A percentile compares a stretch with the other conserved stretches of the same genome.
These are phyloP conservation scores for Inonotus hispidus DNA, from an alignment of 1,284 basidiomycete species.

Conservation along the genomic window DNA sequence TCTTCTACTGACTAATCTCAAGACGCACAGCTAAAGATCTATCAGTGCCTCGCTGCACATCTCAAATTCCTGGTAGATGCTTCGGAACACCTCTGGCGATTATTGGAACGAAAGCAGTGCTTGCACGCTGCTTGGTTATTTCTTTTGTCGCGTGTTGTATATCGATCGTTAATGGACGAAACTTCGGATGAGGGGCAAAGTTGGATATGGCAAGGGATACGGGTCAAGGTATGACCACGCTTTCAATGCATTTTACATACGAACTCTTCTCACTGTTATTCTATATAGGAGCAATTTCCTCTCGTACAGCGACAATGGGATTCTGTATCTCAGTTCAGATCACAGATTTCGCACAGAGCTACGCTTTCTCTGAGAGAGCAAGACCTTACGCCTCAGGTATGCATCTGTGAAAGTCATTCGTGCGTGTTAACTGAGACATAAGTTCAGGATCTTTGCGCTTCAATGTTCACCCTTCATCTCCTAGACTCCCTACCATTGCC, in stretches of 20 bases:
- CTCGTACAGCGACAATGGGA: constrained; percentile 90
- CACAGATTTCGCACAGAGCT: constrained; percentile 80
- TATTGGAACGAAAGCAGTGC: constrained; percentile 74
- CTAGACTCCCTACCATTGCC: constrained; percentile 74
- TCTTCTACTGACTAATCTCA: constrained; percentile 15
- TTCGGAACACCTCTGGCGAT: constrained; percentile 83
- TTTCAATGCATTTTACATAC: too few relatives aligned
- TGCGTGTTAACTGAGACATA: constrained; percentile 5
- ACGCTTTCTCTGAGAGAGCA: constrained; percentile 66
- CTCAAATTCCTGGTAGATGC: constrained; percentile 84
- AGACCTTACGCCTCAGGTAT: constrained; percentile 43
- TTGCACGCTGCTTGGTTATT: constrained; percentile 84
- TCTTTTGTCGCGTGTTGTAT: constrained; percentile 77
- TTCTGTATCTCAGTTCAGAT: constrained; percentile 72
- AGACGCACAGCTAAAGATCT: constrained; percentile 63
- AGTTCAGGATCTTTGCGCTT: constrained; percentile 63
- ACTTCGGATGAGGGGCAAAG: constrained; percentile 54
- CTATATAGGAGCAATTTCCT: constrained; percentile 66
- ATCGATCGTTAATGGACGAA: constrained; percentile 56
- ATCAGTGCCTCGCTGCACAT: constrained; percentile 80
- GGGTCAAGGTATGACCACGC: constrained; percentile 43
- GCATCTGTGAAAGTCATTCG: constrained; percentile 13
- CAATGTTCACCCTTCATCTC: constrained; percentile 74
- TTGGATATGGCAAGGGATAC: constrained; percentile 59
- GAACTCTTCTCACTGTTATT: not conserved